Evolutionary conservation across 176 grass and related monocot genomes (phyloP), one percentile per base, ranked within the genome.

Genomic region (Poa pratensis): DNA sequence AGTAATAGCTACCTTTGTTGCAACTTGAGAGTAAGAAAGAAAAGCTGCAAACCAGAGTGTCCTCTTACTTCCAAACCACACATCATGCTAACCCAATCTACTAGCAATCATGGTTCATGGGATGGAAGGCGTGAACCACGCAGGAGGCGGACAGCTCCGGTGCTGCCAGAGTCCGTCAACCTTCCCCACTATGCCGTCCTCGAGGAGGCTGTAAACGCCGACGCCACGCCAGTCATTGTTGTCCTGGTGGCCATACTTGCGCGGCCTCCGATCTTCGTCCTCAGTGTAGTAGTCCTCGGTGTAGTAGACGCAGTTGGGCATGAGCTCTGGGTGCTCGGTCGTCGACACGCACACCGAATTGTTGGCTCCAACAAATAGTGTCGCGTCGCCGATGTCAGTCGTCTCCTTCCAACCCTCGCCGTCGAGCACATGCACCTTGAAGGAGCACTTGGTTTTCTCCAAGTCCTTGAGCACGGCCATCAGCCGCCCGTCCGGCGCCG

Each of bases 51-150:
- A 32, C 32, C 32, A 32, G 3, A 32, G 32, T 32, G 32, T 32
- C 32, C 32, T 32, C 32, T 32, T 32, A 32, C 32, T 32, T 32
- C 32, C 32, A 32, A 32, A 32, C 32, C 32, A 32, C 32, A 32
- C 32, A 32, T 32, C 32, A 32, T 50, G 48, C 48, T 24, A 22
- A 61, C 22, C 2, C 9, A 61, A 24, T 61, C 58, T n/a, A 24
- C 10, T 1, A 8, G n/a, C n/a, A 57, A 57, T 61, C n/a, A 61
- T 24, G n/a, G n/a, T 24, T 63, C 60, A 23, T 30, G 61, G 26
- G 24, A 64, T 30, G 61, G 24, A 16, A 32, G 82, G 82, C 2
- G 8, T 53, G 45, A 84, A 76, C 82, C 82, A 84, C 20, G 20
- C 58, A 8, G 82, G 28, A 59, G 45, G 58, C 14, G 45, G 72